Conservation (phyloP, 1,284 basidiomycete species). For the Cryptococcus wingfieldii region DNA sequence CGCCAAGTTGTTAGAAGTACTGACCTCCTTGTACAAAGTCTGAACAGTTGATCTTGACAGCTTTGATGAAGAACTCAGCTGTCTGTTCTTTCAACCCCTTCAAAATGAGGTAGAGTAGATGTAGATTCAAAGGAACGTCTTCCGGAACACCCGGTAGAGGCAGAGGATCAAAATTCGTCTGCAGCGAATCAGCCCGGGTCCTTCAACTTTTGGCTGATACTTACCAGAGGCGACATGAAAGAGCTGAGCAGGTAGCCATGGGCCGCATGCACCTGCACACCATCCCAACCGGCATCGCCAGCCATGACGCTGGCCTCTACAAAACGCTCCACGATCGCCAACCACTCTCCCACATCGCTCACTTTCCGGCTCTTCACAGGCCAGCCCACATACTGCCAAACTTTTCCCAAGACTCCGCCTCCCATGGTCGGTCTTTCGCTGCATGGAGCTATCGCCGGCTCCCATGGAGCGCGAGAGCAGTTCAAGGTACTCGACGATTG, state of each 20-base stretch:
- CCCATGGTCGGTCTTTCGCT: constrained; percentile 53
- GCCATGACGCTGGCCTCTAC: constrained; percentile 66
- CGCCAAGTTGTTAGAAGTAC: constrained; percentile 19
- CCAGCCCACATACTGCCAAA: constrained; percentile 58
- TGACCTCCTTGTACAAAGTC: constrained; percentile 66
- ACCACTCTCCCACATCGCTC: constrained; percentile 57
- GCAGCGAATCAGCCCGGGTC: not conserved
- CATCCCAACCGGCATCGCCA: constrained; percentile 73
- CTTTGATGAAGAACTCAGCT: constrained; percentile 64
- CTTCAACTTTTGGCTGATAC: not conserved
- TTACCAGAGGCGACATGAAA: constrained; percentile 73
- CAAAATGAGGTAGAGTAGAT: constrained; percentile 64
- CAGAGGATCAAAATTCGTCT: constrained; percentile 64
- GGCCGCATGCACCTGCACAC: constrained; percentile 79
- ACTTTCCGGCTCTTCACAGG: constrained; percentile 57
- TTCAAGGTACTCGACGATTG: constrained; percentile 61
- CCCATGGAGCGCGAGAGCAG: constrained; percentile 33
- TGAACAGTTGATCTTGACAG: constrained; percentile 81
- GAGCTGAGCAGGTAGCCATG: constrained; percentile 86
- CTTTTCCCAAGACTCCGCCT: constrained; percentile 46
- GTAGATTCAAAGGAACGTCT: constrained; percentile 50
- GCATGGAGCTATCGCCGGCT: constrained; percentile 68
- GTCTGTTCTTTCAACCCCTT: constrained; percentile 59
- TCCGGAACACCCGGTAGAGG: constrained; percentile 56
- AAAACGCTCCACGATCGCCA: constrained; percentile 61